phyloP scores from a whole-genome alignment of 169 alveolate genomes.

The Cryptosporidium ubiquitum region DNA sequence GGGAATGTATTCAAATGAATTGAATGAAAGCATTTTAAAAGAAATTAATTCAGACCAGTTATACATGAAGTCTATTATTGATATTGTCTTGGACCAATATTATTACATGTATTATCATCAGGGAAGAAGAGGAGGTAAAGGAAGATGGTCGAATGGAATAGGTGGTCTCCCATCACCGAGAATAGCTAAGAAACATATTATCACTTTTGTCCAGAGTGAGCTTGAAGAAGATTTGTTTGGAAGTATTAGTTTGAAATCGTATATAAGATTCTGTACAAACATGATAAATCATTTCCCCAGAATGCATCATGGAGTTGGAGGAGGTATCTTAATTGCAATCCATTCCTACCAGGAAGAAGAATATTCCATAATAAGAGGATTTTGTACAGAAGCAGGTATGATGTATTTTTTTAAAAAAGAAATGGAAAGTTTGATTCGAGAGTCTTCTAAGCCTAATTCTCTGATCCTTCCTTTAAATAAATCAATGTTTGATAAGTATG shows the following conservation, averaged over 20 bases:
- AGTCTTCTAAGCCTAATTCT: slow-evolving; percentile 61
- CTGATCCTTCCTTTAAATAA: slow-evolving; percentile 35
- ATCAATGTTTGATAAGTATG: slow-evolving; percentile 33
- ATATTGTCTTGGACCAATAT: slow-evolving; percentile 28
- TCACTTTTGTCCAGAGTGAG: slow-evolving; percentile 21
- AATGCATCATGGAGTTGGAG: slow-evolving; percentile 55
- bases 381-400: slow-evolving; percentile 62
- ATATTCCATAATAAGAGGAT: slow-evolving; percentile 33
- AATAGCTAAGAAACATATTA: slow-evolving; percentile 40
- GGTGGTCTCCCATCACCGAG: slow-evolving; percentile 71
- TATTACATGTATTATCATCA: slow-evolving; percentile 56
- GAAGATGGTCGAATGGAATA: slow-evolving; percentile 69
- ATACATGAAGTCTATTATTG: slow-evolving; percentile 2
- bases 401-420: slow-evolving; percentile 52
- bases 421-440: slow-evolving; percentile 50
- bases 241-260: slow-evolving; percentile 6
- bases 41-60: slow-evolving; percentile 7
- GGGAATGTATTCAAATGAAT: background rate
- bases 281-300: slow-evolving; percentile 41
- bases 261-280: slow-evolving; percentile 43
- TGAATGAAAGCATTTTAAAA: background rate
- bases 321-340: slow-evolving; percentile 59
- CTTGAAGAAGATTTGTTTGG: slow-evolving; percentile 34
- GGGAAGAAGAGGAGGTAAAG: slow-evolving; percentile 67
- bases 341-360: slow-evolving; percentile 65